Percentiles rank a stretch among this genome's conserved stretches.
Conservation (phyloP, 106 monocot genomes). For the Ottelia alismoides region DNA sequence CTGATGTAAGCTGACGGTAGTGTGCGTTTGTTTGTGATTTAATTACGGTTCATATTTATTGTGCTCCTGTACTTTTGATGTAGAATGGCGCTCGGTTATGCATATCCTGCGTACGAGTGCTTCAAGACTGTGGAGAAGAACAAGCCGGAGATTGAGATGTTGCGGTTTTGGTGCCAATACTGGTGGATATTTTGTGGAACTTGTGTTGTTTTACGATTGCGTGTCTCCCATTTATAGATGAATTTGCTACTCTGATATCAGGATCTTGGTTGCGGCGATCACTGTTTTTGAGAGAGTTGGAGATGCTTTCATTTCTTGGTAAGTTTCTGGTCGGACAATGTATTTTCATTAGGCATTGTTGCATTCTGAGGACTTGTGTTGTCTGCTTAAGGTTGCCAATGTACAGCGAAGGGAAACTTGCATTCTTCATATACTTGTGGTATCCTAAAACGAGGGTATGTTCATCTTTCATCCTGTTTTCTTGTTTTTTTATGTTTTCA, state of each 20-base stretch:
- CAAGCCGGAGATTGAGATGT: slow-evolving; percentile 57
- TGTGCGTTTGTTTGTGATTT: not conserved
- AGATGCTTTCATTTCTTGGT: slow-evolving; percentile 22
- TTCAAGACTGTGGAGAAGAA: slow-evolving; percentile 72
- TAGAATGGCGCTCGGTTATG: slow-evolving; percentile 70
- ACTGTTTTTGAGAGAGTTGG: slow-evolving; percentile 20
- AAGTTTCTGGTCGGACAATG: too few species aligned
- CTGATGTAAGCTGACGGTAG: slow-evolving; percentile 5
- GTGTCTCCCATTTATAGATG: too few species aligned
- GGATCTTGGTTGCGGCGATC: slow-evolving; percentile 19
- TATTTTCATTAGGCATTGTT: too few species aligned
- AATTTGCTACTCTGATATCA: too few species aligned
- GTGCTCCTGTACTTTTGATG: too few species aligned
- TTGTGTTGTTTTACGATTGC: too few species aligned
- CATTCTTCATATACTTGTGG: slow-evolving; percentile 66
- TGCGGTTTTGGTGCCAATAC: slow-evolving; percentile 77
- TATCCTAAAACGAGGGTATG: slow-evolving; percentile 65
- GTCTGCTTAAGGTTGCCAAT: slow-evolving; percentile 39
- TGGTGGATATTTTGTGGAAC: too few species aligned
- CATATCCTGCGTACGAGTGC: slow-evolving; percentile 74
- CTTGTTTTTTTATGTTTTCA: too few species aligned
- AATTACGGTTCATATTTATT: too few species aligned
- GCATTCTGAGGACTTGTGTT: too few species aligned
- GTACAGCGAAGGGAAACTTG: slow-evolving; percentile 51
- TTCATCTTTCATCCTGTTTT: too few species aligned